phyloP scores from a whole-genome alignment of 2,329 filamentous ascomycete genomes.

The Stachybotrys echinatus region DNA sequence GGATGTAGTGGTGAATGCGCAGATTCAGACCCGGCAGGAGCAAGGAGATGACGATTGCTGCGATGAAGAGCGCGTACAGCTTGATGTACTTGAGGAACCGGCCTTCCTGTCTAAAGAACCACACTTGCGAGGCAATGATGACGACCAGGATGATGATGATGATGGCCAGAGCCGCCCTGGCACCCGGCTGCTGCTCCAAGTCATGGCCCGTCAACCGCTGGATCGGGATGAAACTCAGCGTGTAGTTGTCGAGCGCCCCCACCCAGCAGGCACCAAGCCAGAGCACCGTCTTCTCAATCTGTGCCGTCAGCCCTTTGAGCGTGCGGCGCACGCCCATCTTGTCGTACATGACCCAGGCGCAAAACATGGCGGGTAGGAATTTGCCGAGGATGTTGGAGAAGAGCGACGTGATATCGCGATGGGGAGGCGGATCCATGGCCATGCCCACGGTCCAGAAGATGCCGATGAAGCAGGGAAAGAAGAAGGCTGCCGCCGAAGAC shows the following conservation, averaged over 20 bases:
- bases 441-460: conserved; percentile 88
- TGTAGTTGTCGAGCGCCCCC: conserved; percentile 89
- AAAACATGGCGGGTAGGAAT: conserved; percentile 82
- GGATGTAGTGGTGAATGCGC: conserved; percentile 91
- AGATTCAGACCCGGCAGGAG: conserved; percentile 72
- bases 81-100: conserved; percentile 72
- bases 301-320: conserved; percentile 67
- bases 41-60: conserved; percentile 64
- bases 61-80: conserved; percentile 66
- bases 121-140: conserved; percentile 72
- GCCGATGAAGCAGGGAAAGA: conserved; percentile 74
- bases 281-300: conserved; percentile 83
- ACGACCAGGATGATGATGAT: conserved; percentile 66
- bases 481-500: conserved; percentile 72
- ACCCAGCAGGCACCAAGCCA: conserved; percentile 92
- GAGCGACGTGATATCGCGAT: conserved; percentile 61
- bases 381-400: conserved; percentile 75
- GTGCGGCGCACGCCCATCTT: conserved; percentile 73
- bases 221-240: conserved; percentile 90
- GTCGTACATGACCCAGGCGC: conserved; percentile 80
- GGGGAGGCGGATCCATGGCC: conserved; percentile 77
- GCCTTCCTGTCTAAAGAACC: conserved; percentile 80
- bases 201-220: conserved; percentile 88
- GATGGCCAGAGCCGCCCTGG: conserved; percentile 72
- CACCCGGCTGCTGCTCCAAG: conserved; percentile 82